Percentiles rank a stretch among this genome's conserved stretches.
Evolutionary conservation across 192 early-diverging fungal genomes (phyloP).

Genomic region (Coemansia sp.): DNA sequence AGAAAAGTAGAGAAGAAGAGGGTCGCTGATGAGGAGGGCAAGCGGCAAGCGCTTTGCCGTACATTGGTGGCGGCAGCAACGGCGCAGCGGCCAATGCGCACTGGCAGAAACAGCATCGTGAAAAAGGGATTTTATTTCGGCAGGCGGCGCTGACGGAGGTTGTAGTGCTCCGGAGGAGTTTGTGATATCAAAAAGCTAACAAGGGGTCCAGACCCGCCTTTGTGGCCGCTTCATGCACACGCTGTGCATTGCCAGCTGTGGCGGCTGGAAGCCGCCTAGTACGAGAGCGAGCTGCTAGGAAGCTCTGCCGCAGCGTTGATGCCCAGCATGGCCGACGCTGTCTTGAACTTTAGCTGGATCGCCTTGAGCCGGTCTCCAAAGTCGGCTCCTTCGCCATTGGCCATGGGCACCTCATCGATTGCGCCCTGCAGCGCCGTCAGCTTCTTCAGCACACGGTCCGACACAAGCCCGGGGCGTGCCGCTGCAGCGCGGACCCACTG

Average conservation of each 20-base stretch:
- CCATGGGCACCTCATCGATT: slow-evolving; percentile 17
- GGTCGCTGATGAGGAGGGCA: not conserved
- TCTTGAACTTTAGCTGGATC: slow-evolving; percentile 44
- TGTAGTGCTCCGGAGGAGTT: not conserved
- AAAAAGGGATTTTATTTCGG: not conserved
- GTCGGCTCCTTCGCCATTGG: slow-evolving; percentile 38
- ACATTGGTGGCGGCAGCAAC: not conserved
- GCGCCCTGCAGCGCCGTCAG: slow-evolving; percentile 25
- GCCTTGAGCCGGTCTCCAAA: slow-evolving; percentile 31
- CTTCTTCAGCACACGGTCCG: slow-evolving; percentile 30
- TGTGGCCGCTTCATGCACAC: not conserved
- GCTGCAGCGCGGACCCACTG: slow-evolving; percentile 30
- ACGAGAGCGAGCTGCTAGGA: slow-evolving; percentile 30
- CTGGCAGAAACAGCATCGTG: not conserved
- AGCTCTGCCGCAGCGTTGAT: slow-evolving; percentile 30
- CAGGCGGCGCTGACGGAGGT: not conserved
- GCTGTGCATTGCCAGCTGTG: not conserved
- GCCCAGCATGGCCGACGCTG: slow-evolving; percentile 40
- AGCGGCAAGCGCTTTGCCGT: not conserved
- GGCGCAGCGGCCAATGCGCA: slow-evolving; percentile 5
- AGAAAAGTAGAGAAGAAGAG: slow-evolving; percentile 2
- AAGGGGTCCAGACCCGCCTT: not conserved
- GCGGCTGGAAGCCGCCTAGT: not conserved
- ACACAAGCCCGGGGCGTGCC: slow-evolving; percentile 23
- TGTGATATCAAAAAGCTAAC: not conserved